phyloP scores from a whole-genome alignment of 495 filamentous ascomycete species.

The Xylaria palmicola region DNA sequence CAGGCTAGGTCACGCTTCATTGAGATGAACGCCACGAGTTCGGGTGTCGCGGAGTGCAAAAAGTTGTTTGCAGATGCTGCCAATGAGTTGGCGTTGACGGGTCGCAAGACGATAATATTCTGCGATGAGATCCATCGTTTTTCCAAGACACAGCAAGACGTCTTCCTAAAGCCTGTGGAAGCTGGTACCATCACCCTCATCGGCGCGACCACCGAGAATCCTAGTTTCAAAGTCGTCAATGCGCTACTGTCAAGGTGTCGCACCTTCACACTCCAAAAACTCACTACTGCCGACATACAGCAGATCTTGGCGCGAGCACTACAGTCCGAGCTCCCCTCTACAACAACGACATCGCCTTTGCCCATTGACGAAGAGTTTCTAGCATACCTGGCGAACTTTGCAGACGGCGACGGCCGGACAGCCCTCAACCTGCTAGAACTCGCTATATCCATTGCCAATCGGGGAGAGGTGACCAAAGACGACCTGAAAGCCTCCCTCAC shows the following conservation, averaged over 20 bases:
- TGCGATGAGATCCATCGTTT: slow-evolving; percentile 98
- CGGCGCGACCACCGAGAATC: slow-evolving; percentile 96
- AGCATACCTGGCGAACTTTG: slow-evolving; percentile 75
- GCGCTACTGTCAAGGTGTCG: slow-evolving; percentile 87
- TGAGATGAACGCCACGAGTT: slow-evolving; percentile 93
- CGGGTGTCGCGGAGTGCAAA: slow-evolving; percentile 89
- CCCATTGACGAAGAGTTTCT: slow-evolving; percentile 78
- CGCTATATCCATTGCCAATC: slow-evolving; percentile 56
- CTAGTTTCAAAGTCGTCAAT: slow-evolving; percentile 88
- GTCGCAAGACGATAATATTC: slow-evolving; percentile 92
- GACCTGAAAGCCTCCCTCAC: slow-evolving; percentile 78
- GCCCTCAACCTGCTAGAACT: slow-evolving; percentile 91
- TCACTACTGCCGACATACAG: slow-evolving; percentile 67
- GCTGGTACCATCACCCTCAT: slow-evolving; percentile 88
- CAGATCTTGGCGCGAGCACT: slow-evolving; percentile 75
- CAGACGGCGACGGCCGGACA: slow-evolving; percentile 89
- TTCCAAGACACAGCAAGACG: slow-evolving; percentile 90
- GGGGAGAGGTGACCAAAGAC: slow-evolving; percentile 52
- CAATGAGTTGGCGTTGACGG: slow-evolving; percentile 77
- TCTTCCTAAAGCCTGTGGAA: slow-evolving; percentile 91
- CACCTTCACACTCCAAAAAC: slow-evolving; percentile 78
- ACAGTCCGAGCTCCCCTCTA: slow-evolving; percentile 47
- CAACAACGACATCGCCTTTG: slow-evolving; percentile 38
- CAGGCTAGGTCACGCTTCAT: slow-evolving; percentile 81
- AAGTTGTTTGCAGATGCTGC: slow-evolving; percentile 86